Percentiles rank a stretch among this genome's conserved stretches.
These are phyloP conservation scores for Triticum monococcum DNA, from an alignment of 176 grass and related monocot species.

Conservation along the genomic window DNA sequence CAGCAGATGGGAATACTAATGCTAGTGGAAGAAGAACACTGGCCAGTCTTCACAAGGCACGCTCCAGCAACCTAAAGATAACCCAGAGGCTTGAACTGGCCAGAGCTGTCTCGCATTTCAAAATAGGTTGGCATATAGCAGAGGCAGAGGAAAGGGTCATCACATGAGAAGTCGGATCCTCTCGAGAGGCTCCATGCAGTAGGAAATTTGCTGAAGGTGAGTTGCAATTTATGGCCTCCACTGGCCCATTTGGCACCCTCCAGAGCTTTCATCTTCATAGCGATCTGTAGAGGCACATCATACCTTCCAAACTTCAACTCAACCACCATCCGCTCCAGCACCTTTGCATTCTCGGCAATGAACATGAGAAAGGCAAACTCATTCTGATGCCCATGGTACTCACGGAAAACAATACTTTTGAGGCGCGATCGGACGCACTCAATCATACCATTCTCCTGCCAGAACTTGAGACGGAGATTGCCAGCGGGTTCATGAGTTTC, in stretches of 20 bases:
- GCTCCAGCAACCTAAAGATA: neutral
- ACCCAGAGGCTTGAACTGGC: neutral
- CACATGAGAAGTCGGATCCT: neutral
- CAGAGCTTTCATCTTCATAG: neutral
- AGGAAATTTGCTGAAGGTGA: neutral
- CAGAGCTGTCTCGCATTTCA: neutral
- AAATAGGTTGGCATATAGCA: neutral
- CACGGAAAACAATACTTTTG: neutral
- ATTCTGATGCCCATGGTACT: neutral
- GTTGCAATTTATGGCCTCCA: neutral
- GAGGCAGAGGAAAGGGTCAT: slow-evolving; percentile 24
- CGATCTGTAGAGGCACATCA: neutral
- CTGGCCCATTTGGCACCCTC: neutral
- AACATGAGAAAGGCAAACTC: neutral
- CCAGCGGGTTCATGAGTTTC: neutral
- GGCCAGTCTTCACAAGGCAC: neutral
- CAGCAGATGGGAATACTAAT: neutral
- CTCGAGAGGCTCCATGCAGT: neutral
- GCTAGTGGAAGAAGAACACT: neutral
- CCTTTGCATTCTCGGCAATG: neutral
- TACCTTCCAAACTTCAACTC: neutral
- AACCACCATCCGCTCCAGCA: neutral
- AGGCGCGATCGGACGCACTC: neutral
- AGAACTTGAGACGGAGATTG: neutral
- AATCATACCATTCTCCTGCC: neutral